These are phyloP conservation scores for Neonectria hederae DNA, from an alignment of 2,329 filamentous ascomycete genomes.

Conservation along the genomic window DNA sequence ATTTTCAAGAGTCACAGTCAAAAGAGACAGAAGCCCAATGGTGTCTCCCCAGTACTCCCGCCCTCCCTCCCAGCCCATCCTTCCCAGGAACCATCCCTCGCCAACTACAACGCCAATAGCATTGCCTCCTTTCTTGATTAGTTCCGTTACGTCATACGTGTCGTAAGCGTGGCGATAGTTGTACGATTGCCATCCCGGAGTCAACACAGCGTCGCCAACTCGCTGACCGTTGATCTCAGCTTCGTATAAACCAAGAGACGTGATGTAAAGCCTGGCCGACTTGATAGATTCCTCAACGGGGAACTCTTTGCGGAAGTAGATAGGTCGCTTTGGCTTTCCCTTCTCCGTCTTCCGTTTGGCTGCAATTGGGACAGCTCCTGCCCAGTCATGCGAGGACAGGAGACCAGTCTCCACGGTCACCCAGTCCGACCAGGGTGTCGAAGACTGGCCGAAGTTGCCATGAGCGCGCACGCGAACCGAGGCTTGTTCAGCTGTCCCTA, in stretches of 20 bases:
- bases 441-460: constrained; percentile 32
- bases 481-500: constrained; percentile 46
- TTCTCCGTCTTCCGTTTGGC: constrained; percentile 43
- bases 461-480: constrained; percentile 48
- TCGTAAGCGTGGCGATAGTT: constrained; percentile 61
- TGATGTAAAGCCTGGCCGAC: constrained; percentile 58
- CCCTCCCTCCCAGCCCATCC: constrained; percentile 39
- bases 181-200: constrained; percentile 64
- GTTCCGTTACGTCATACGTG: constrained; percentile 59
- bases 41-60: constrained; percentile 49
- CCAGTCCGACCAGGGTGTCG: constrained; percentile 42
- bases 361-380: constrained; percentile 42
- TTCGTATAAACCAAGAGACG: constrained; percentile 56
- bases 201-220: constrained; percentile 53
- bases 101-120: constrained; percentile 53
- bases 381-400: constrained; percentile 45
- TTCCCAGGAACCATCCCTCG: constrained; percentile 57
- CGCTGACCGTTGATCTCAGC: constrained; percentile 57
- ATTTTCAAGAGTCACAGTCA: constrained; percentile 47
- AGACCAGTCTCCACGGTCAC: constrained; percentile 49
- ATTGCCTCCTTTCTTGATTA: constrained; percentile 49
- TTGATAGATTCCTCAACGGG: constrained; percentile 30
- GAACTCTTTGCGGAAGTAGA: constrained; percentile 49
- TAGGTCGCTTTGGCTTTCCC: constrained; percentile 43
- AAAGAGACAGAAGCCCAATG: constrained; percentile 48